phyloP scores from a whole-genome alignment of 495 filamentous ascomycete genomes.

The Lophiostoma macrostomum region DNA sequence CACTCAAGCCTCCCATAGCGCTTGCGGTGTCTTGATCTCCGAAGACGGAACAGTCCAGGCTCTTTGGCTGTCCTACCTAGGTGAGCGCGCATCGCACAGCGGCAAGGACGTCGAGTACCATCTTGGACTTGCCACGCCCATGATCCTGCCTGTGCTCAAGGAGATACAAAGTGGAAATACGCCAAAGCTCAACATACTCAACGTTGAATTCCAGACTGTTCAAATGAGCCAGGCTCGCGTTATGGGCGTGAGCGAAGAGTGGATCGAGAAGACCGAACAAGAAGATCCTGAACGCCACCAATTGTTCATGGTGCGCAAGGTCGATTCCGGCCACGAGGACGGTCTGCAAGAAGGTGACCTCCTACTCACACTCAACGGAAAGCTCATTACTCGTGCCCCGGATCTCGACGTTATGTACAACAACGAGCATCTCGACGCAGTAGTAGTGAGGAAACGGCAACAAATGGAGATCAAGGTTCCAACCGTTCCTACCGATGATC shows the following conservation, averaged over 20 bases:
- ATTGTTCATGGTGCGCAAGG: constrained; percentile 97
- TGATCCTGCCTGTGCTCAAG: constrained; percentile 75
- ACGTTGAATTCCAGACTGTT: constrained; percentile 89
- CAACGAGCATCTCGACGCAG: constrained; percentile 74
- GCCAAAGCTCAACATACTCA: constrained; percentile 82
- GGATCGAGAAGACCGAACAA: constrained; percentile 82
- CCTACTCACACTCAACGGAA: constrained; percentile 83
- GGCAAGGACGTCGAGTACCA: constrained; percentile 96
- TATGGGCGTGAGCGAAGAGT: constrained; percentile 94
- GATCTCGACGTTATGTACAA: constrained; percentile 97
- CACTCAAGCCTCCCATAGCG: constrained; percentile 81
- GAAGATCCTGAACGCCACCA: constrained; percentile 90
- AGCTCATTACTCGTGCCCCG: constrained; percentile 86
- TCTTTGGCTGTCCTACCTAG: constrained; percentile 93
- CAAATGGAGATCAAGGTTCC: constrained; percentile 76
- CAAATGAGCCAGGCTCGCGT: constrained; percentile 97
- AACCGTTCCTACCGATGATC: constrained; percentile 82
- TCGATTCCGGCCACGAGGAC: constrained; percentile 64
- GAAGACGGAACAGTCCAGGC: constrained; percentile 91
- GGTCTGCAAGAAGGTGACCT: constrained; percentile 86
- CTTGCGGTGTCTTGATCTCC: constrained; percentile 86
- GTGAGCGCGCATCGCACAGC: constrained; percentile 73
- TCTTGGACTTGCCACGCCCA: constrained; percentile 85
- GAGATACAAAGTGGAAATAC: constrained; percentile 76
- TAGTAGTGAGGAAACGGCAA: constrained; percentile 80